A percentile compares a stretch with the other conserved stretches of the same genome.
phyloP scores from a whole-genome alignment of 768 basidiomycete species.

The Russula sp. region DNA sequence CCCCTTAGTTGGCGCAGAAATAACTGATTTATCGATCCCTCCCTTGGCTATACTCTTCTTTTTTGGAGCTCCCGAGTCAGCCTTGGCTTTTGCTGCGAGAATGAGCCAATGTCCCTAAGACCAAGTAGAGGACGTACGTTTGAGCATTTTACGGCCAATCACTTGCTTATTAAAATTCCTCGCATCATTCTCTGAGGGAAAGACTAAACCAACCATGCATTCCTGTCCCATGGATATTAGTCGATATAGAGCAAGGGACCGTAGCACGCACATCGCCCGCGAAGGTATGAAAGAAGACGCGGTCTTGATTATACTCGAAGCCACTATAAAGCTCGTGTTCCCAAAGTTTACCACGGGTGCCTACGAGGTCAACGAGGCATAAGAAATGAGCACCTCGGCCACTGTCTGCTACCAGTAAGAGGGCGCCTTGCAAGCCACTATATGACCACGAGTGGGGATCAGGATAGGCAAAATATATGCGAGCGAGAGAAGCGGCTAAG shows the following conservation, averaged over 20 bases:
- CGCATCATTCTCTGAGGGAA: slow-evolving; percentile 83
- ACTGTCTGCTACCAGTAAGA: slow-evolving; percentile 68
- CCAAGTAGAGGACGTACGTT: slow-evolving; percentile 32
- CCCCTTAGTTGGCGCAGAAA: slow-evolving; percentile 73
- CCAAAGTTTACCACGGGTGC: slow-evolving; percentile 88
- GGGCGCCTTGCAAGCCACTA: slow-evolving; percentile 80
- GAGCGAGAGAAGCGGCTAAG: slow-evolving; percentile 70
- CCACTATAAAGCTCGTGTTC: slow-evolving; percentile 86
- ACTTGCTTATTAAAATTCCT: slow-evolving; percentile 85
- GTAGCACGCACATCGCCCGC: slow-evolving; percentile 76
- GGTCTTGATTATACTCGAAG: slow-evolving; percentile 77
- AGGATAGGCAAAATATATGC: slow-evolving; percentile 89
- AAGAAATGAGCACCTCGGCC: slow-evolving; percentile 56
- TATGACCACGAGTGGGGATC: slow-evolving; percentile 78
- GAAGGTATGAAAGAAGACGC: slow-evolving; percentile 91
- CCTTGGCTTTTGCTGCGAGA: slow-evolving; percentile 44
- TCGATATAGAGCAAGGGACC: background rate
- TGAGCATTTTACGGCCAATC: slow-evolving; percentile 56
- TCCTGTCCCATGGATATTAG: slow-evolving; percentile 46
- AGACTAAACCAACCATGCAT: slow-evolving; percentile 90
- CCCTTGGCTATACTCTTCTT: slow-evolving; percentile 58
- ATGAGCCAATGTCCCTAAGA: background rate
- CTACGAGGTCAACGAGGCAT: slow-evolving; percentile 78
- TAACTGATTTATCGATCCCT: slow-evolving; percentile 90
- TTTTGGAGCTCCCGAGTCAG: slow-evolving; percentile 45